Base-by-base conservation (phyloP, 768 basidiomycete genomes). In the Basidioascus undulatus region DNA sequence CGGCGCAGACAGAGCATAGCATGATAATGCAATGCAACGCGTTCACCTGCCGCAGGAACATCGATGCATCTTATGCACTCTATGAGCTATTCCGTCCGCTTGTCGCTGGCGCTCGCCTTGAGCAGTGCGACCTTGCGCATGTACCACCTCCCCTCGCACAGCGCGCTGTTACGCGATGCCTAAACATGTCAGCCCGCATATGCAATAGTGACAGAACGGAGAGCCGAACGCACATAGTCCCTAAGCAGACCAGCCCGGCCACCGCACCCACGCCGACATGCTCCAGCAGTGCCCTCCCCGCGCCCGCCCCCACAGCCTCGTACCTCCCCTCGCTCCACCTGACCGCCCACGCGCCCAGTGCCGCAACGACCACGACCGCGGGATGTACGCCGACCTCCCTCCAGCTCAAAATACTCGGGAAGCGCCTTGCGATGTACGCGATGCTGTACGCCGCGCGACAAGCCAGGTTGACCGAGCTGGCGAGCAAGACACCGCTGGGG, bases 261-360 rank as follows among this genome's bases (percentile, higher is more conserved):
- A 16, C 34, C 1, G 28, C 49, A 0, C 51, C 49, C 9, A 47
- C 33, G 3, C 13, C 46, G 4, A 50, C 3, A 28, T 49, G 47
- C 33, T 19, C 11, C 18, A 5, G 30, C 26, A 45, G 28, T 10
- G 23, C 33, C 11, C 35, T 18, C 33, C 37, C 9, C 1, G 20
- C 24, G 65, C 5, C 66, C 64, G 0, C 62, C 57, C 46, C 79
- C 63, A 53, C n/a, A 1, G 30, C 39, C 1, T 11, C 19, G 16
- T 32, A 11, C 25, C 75, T 77, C 49, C 65, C 53, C 44, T 75
- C 71, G 51, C 86, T 84, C 44, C 74, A 75, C 51, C 72, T 78
- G 3, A 83, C 74, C 26, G 80, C 62, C 6, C 72, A 71, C 0
- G 66, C 62, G 48, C 16, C 40, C 1, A 30, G 0, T 7, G 12